A percentile compares a stretch with the other conserved stretches of the same genome.
phyloP scores from a whole-genome alignment of 495 filamentous ascomycete species.

The Apodospora peruviana region DNA sequence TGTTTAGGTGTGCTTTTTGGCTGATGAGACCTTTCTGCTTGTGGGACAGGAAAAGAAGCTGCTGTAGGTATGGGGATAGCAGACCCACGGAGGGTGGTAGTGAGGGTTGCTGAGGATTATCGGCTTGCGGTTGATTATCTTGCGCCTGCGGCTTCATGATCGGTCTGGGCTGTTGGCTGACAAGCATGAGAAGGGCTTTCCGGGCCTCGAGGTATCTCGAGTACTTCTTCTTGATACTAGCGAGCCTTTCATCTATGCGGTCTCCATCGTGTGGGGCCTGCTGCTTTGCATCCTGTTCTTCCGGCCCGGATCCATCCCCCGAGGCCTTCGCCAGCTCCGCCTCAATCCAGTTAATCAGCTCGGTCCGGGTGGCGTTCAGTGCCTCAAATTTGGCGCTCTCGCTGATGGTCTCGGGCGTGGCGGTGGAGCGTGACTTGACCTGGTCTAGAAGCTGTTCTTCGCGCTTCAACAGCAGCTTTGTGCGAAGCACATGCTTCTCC shows the following conservation, averaged over 20 bases:
- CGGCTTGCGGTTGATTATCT: background rate
- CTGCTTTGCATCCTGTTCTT: constrained; percentile 25
- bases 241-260: constrained; percentile 41
- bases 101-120: constrained; percentile 14
- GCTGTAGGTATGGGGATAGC: constrained; percentile 49
- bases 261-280: constrained; percentile 1
- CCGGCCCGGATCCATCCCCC: constrained; percentile 37
- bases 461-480: constrained; percentile 54
- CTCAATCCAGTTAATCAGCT: constrained; percentile 69
- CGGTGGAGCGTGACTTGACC: constrained; percentile 38
- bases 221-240: constrained; percentile 46
- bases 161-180: constrained; percentile 18
- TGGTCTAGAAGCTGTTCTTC: constrained; percentile 59
- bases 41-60: constrained; percentile 51
- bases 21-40: constrained; percentile 57
- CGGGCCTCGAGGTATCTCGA: constrained; percentile 38
- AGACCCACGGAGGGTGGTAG: constrained; percentile 26
- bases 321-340: constrained; percentile 52
- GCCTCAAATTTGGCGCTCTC: constrained; percentile 42
- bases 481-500: constrained; percentile 58
- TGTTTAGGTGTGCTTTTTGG: constrained; percentile 59
- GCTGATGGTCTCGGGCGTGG: constrained; percentile 22
- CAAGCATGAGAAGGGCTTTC: constrained; percentile 36
- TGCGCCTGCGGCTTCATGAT: constrained; percentile 27
- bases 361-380: constrained; percentile 50